A percentile compares a stretch with the other conserved stretches of the same genome.
Evolutionary conservation across 2,329 filamentous ascomycete species (phyloP).

Genomic region (Arthrobotrys sphaeroides): DNA sequence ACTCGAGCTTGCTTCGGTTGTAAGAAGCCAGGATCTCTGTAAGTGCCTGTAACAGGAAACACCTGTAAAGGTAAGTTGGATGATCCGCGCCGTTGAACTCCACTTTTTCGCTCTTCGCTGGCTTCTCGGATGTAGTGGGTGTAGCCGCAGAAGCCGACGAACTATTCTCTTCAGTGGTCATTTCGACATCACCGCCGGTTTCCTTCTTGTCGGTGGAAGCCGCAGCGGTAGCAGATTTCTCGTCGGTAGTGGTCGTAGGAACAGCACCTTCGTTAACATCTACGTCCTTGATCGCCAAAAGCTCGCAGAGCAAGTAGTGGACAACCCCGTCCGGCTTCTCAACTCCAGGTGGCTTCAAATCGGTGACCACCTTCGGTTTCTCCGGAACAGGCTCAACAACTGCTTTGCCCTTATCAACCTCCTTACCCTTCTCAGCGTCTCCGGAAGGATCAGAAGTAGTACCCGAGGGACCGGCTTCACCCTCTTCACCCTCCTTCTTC

Average conservation of each 20-base stretch:
- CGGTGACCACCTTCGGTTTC: slow-evolving; percentile 70
- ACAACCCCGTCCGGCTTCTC: slow-evolving; percentile 95
- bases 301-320: slow-evolving; percentile 90
- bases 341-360: slow-evolving; percentile 82
- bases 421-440: slow-evolving; percentile 42
- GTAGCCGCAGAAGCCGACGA: slow-evolving; percentile 58
- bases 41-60: slow-evolving; percentile 91
- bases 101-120: slow-evolving; percentile 74
- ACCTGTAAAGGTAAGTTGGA: slow-evolving; percentile 94
- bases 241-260: slow-evolving; percentile 38
- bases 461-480: slow-evolving; percentile 57
- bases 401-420: slow-evolving; percentile 62
- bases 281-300: slow-evolving; percentile 69
- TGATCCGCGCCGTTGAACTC: slow-evolving; percentile 91
- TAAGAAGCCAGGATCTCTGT: slow-evolving; percentile 91
- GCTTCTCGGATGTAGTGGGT: slow-evolving; percentile 61
- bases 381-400: slow-evolving; percentile 68
- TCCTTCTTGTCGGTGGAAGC: slow-evolving; percentile 26
- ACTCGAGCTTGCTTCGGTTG: slow-evolving; percentile 94
- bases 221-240: slow-evolving; percentile 50
- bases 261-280: slow-evolving; percentile 58
- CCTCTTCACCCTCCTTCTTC: slow-evolving; percentile 59
- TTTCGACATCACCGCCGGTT: slow-evolving; percentile 65
- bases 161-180: slow-evolving; percentile 59
- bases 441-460: slow-evolving; percentile 4